These are phyloP conservation scores for Dactylorhiza incarnata DNA, from an alignment of 106 monocot genomes.

Conservation along the genomic window DNA sequence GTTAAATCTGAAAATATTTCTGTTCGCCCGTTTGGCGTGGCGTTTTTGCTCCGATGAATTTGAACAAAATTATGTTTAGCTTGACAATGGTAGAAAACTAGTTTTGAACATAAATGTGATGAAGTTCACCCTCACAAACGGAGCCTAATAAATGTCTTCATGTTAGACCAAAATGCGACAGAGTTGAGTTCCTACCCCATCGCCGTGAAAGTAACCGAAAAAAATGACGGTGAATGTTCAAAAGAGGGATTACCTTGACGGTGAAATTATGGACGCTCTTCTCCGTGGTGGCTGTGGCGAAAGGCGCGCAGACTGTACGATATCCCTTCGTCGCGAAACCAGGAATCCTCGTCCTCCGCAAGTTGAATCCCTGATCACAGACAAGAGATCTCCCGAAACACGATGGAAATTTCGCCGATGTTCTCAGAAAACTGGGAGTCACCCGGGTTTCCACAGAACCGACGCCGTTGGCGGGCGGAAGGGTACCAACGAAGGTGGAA, in stretches of 20 bases:
- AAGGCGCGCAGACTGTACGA: conserved; percentile 37
- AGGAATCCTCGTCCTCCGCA: neutral
- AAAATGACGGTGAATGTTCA: neutral
- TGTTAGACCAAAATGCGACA: neutral
- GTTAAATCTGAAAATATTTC: no score
- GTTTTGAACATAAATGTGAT: no score
- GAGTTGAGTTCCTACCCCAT: neutral
- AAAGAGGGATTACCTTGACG: conserved; percentile 49
- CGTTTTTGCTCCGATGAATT: no score
- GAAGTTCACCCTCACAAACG: no score
- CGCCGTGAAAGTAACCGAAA: neutral
- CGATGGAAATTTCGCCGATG: neutral
- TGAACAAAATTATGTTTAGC: no score
- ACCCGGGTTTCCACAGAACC: neutral
- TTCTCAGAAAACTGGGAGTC: neutral
- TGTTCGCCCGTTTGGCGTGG: no score
- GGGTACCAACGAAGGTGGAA: neutral
- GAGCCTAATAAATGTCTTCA: no score
- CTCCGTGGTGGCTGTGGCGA: conserved; percentile 77
- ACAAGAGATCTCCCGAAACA: neutral
- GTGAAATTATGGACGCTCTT: conserved; percentile 81
- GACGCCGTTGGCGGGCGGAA: neutral
- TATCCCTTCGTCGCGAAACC: conserved; percentile 8
- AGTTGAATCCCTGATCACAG: neutral
- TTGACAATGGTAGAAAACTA: no score